Evolutionary conservation across 768 basidiomycete species (phyloP).

Genomic region (Termitomyces sp.): DNA sequence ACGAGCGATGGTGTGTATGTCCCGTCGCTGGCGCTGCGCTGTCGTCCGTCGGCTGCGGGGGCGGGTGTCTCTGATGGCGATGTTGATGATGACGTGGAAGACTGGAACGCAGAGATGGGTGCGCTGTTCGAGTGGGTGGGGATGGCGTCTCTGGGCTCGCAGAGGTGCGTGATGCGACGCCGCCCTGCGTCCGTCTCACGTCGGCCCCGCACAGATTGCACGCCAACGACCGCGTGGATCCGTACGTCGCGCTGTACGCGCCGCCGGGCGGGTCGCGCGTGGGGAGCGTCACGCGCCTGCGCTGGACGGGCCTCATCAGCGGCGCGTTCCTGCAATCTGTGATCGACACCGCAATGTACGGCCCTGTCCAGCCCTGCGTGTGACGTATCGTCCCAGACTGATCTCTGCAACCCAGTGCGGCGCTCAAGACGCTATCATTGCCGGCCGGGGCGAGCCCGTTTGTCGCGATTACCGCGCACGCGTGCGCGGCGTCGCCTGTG

Average conservation of each 20-base stretch:
- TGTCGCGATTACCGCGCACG: slow-evolving; percentile 39
- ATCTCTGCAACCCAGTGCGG: background rate
- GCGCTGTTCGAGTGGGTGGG: slow-evolving; percentile 70
- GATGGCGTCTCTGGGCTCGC: slow-evolving; percentile 60
- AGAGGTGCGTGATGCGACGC: too few relatives aligned
- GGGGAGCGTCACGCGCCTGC: slow-evolving; percentile 45
- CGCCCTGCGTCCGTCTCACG: too few relatives aligned
- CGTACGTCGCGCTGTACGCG: slow-evolving; percentile 67
- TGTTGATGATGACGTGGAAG: slow-evolving; percentile 33
- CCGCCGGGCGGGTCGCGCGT: too few relatives aligned
- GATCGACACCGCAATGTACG: slow-evolving; percentile 39
- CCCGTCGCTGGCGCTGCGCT: slow-evolving; percentile 31
- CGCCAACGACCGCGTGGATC: slow-evolving; percentile 60
- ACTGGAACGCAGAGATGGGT: slow-evolving; percentile 41
- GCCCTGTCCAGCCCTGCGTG: background rate
- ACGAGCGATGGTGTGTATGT: slow-evolving; percentile 32
- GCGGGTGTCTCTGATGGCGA: slow-evolving; percentile 18
- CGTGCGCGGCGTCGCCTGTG: slow-evolving; percentile 41
- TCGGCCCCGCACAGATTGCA: slow-evolving; percentile 50
- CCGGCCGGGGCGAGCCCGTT: slow-evolving; percentile 28
- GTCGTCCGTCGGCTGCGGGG: slow-evolving; percentile 18
- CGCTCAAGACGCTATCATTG: slow-evolving; percentile 3
- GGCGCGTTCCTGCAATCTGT: slow-evolving; percentile 48
- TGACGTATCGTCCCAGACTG: background rate
- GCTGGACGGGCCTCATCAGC: slow-evolving; percentile 57